Evolutionary conservation across 1,284 basidiomycete species (phyloP), one percentile per base, ranked within the genome.

Genomic region (Sanghuangporus weigelae): DNA sequence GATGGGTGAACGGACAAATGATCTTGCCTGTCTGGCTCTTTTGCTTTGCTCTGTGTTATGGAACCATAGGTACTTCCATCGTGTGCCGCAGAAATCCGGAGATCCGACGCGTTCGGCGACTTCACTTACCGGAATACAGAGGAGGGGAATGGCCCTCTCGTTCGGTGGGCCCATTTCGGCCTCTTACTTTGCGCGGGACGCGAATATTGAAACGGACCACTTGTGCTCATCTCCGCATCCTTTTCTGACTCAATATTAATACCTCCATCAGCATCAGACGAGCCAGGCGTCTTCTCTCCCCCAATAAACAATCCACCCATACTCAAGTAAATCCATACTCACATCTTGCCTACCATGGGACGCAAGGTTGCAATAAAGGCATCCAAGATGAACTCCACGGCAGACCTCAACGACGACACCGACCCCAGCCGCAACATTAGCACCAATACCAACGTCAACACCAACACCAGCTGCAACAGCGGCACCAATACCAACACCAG

Each of bases 21-120:
- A 51, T 51, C n/a, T 6, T 4, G 26, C 12, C 16, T 51, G 5
- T 14, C 19, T n/a, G 5, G 7, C 39, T 7, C 7, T 40, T 44
- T 44, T 44, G 12, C 19, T 44, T 44, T 48, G 36, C 63, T 40
- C 31, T 55, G 10, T n/a, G n/a, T n/a, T n/a, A n/a, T n/a, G n/a
- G n/a, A n/a, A n/a, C 19, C 11, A 5, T 63, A 91, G 89, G 89
- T 87, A 90, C 71, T 91, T 91, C 67, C 89, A 91, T 72, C 82
- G 87, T 51, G 79, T 84, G 0, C 87, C 87, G 14, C 75, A 78
- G 59, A 76, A 76, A n/a, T 80, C 79, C 10, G 70, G 70, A 26
- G 73, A 79, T 64, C 74, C 79, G 7, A 68, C 71, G 67, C 67
- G 73, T 40, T 80, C 76, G 51, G 67, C 71, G 7, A 79, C 82